Conservation (phyloP, 2,329 filamentous ascomycete species). For the Fusarium nanum region DNA sequence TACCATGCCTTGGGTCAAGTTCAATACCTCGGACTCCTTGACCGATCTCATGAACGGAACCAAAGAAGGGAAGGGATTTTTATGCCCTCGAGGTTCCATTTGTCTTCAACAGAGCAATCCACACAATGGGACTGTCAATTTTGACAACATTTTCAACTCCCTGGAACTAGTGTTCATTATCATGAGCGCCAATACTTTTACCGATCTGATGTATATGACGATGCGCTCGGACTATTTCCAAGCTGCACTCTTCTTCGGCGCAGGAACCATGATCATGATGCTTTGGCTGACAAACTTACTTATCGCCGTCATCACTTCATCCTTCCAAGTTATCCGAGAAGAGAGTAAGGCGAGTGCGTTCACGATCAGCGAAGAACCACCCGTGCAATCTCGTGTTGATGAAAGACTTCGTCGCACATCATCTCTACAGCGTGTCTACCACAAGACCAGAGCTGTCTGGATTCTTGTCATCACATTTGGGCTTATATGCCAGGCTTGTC, state of each 20-base stretch:
- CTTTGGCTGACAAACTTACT: conserved; percentile 95
- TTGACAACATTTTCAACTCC: conserved; percentile 93
- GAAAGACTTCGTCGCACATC: conserved; percentile 55
- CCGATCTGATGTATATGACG: conserved; percentile 93
- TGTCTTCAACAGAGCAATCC: conserved; percentile 86
- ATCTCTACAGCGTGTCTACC: conserved; percentile 75
- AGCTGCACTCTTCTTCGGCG: conserved; percentile 80
- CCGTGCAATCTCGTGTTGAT: conserved; percentile 53
- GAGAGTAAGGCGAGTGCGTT: conserved; percentile 96
- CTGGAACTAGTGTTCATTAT: conserved; percentile 96
- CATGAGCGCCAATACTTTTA: conserved; percentile 98
- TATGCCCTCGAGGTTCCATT: conserved; percentile 85
- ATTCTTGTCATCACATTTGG: conserved; percentile 82
- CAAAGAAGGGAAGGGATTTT: conserved; percentile 78
- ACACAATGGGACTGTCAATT: conserved; percentile 86
- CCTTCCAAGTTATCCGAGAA: conserved; percentile 97
- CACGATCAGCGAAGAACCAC: conserved; percentile 73
- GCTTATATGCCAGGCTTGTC: conserved; percentile 80
- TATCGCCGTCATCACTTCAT: conserved; percentile 97
- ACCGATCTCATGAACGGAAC: conserved; percentile 63
- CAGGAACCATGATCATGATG: conserved; percentile 88
- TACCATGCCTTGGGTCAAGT: conserved; percentile 74
- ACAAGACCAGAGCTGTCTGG: conserved; percentile 82
- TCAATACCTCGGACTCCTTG: conserved; percentile 53
- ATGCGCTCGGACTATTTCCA: conserved; percentile 91